phyloP scores from a whole-genome alignment of 106 monocot genomes.

The Apostasia shenzhenica region DNA sequence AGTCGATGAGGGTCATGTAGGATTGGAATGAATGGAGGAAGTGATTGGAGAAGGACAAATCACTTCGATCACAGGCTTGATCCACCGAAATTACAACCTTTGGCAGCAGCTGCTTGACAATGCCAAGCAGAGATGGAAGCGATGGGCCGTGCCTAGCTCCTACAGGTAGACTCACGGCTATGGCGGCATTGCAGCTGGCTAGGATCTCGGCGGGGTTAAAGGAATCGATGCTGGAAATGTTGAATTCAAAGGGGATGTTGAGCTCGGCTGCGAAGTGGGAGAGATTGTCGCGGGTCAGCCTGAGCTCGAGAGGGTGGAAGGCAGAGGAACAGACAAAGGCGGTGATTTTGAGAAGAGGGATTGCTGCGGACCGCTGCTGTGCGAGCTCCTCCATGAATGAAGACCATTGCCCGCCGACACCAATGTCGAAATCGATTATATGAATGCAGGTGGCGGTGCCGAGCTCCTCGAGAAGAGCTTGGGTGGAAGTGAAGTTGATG shows the following conservation, averaged over 20 bases:
- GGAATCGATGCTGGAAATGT: slow-evolving; percentile 8
- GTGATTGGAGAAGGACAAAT: slow-evolving; percentile 59
- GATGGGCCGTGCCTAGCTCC: slow-evolving; percentile 23
- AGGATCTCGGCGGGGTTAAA: slow-evolving; percentile 12
- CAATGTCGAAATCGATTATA: slow-evolving; percentile 87
- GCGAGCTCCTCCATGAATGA: slow-evolving; percentile 91
- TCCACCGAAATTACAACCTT: slow-evolving; percentile 76
- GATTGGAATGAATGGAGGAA: slow-evolving; percentile 62
- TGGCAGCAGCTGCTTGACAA: slow-evolving; percentile 80
- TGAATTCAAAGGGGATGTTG: slow-evolving; percentile 15
- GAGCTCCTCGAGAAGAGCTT: slow-evolving; percentile 71
- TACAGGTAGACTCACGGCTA: slow-evolving; percentile 80
- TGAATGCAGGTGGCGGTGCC: slow-evolving; percentile 45
- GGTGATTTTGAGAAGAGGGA: slow-evolving; percentile 51
- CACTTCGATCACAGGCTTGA: slow-evolving; percentile 56
- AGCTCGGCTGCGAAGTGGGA: slow-evolving; percentile 10
- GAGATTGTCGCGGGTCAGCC: slow-evolving; percentile 7
- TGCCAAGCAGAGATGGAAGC: slow-evolving; percentile 39
- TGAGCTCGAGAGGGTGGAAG: slow-evolving; percentile 31
- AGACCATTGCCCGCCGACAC: slow-evolving; percentile 85
- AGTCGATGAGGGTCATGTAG: slow-evolving; percentile 58
- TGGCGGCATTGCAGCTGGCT: slow-evolving; percentile 28
- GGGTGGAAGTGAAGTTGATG: slow-evolving; percentile 73
- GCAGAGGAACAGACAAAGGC: slow-evolving; percentile 55
- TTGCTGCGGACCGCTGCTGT: slow-evolving; percentile 28